Evolutionary conservation across 768 basidiomycete genomes (phyloP), one percentile per base, ranked within the genome.

Genomic region (Tylopilus balloui): DNA sequence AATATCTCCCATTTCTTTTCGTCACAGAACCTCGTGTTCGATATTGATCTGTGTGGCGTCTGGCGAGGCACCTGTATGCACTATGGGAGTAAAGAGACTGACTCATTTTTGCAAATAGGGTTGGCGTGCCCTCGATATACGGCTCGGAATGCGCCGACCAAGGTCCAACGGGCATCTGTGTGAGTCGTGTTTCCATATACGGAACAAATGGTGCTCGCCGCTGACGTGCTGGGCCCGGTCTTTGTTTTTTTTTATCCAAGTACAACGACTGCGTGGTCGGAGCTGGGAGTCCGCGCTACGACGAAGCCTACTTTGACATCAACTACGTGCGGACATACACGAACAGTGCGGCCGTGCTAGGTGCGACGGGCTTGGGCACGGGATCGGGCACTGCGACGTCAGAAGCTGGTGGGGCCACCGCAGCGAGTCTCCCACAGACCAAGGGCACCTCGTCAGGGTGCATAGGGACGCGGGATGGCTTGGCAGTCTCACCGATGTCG

Each of bases 291-390:
- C 76, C 75, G n/a, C 73, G 73, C 45, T 83, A 74, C 63, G 78
- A 78, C 64, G 55, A 73, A 13, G 80, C 81, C 1, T 84, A 78
- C 66, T 89, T 86, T 56, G 84, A 87, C 64, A 72, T 88, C 58
- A 72, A 74, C 45, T 81, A 81, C 53, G 67, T 89, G 25, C 80
- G 81, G 15, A 78, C 81, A 11, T 86, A 83, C 61, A 69, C 74
- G 13, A 75, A 70, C 0, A 14, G 27, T 4, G 3, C 13, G 4
- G 47, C 35, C 23, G 39, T 14, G 9, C 51, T 58, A 2, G 32
- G 49, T 17, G 7, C 58, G 11, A 56, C 65, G 10, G 4, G 19
- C 13, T 23, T 50, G 17, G 27, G 20, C 24, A 0, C 19, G 7
- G 6, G 21, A 10, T 2, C 36, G 6, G 34, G 34, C n/a, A n/a